These are phyloP conservation scores for Phaffia rhodozyma DNA, from an alignment of 1,284 basidiomycete species.

Conservation along the genomic window DNA sequence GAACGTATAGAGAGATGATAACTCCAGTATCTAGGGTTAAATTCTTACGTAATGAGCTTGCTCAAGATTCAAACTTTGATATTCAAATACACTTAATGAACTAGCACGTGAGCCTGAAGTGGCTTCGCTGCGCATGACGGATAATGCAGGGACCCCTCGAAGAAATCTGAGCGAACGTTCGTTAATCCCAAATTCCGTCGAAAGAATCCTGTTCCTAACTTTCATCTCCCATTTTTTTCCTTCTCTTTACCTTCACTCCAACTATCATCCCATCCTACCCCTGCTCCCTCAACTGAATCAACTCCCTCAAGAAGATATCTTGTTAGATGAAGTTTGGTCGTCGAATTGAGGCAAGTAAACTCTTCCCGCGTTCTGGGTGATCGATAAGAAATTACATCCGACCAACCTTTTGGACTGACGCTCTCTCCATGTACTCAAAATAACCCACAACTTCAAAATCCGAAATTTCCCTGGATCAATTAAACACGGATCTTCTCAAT, in stretches of 20 bases:
- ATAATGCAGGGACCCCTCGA: neutral
- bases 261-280: neutral
- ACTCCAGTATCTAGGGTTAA: neutral
- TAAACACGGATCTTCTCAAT: neutral
- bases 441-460: neutral
- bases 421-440: neutral
- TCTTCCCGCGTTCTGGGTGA: neutral
- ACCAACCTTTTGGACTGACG: neutral
- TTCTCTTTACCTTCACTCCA: neutral
- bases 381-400: neutral
- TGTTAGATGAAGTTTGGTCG: constrained; percentile 69
- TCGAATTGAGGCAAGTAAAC: constrained; percentile 61
- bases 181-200: neutral
- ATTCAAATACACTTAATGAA: neutral
- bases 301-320: neutral
- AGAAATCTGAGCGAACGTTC: neutral
- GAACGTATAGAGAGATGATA: no score
- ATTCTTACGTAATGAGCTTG: neutral
- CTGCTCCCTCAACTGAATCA: neutral
- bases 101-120: neutral
- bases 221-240: neutral
- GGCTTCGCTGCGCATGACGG: neutral
- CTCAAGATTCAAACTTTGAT: no score
- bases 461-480: neutral
- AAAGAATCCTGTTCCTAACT: no score